Percentiles rank a stretch among this genome's conserved stretches.
Evolutionary conservation across 371 early-diverging fungal genomes (phyloP).

Genomic region (Mucor plumbeus): DNA sequence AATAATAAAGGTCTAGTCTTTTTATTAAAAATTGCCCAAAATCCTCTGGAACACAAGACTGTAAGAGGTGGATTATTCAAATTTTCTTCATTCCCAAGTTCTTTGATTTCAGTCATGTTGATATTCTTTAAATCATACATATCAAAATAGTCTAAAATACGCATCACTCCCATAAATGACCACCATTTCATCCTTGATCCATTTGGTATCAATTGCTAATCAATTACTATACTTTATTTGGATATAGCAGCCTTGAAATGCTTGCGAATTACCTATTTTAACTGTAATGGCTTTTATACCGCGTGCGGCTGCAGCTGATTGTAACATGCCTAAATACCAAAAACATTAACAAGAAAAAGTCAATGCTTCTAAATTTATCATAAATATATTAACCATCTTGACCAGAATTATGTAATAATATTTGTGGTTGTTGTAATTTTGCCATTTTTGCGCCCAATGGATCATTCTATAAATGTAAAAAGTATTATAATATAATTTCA

Average conservation of each 20-base stretch:
- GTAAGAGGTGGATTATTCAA: conserved; percentile 23
- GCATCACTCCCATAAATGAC: conserved; percentile 39
- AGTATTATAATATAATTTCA: background rate
- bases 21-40: conserved; percentile 37
- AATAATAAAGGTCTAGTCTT: conserved; percentile 52
- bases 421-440: conserved; percentile 86
- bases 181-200: conserved; percentile 19
- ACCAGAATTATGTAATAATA: conserved; percentile 52
- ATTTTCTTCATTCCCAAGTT: background rate
- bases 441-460: conserved; percentile 76
- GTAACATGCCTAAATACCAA: conserved; percentile 66
- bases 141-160: conserved; percentile 35
- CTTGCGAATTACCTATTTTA: conserved; percentile 80
- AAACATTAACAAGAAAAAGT: background rate
- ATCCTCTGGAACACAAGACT: conserved; percentile 38
- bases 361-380: background rate
- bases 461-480: conserved; percentile 59
- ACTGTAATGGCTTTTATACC: conserved; percentile 90
- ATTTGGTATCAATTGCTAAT: background rate
- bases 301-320: conserved; percentile 80
- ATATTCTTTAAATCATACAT: conserved; percentile 29
- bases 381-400: conserved; percentile 34
- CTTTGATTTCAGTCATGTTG: conserved; percentile 7
- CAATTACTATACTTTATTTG: conserved; percentile 44
- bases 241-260: conserved; percentile 74